Evolutionary conservation across 129 eudicot species (phyloP).

Genomic region (Deinandra increscens): DNA sequence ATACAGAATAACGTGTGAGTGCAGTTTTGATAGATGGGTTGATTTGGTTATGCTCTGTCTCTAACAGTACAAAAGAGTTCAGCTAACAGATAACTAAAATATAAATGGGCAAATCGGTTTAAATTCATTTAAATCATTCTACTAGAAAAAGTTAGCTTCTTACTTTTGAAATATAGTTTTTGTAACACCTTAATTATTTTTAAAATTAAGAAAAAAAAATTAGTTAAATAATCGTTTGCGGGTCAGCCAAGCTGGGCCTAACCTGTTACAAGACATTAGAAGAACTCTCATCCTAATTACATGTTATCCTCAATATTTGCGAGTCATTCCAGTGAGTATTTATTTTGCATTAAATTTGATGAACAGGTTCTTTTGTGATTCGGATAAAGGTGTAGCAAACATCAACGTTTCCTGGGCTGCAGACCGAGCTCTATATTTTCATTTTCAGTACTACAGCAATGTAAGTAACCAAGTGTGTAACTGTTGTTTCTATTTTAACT

Average conservation of each 20-base stretch:
- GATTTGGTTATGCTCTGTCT: neutral
- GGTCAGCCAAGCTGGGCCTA: neutral
- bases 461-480: conserved; percentile 34
- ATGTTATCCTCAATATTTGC: neutral
- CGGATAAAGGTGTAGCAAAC: conserved; percentile 56
- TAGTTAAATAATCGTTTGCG: too few relatives aligned
- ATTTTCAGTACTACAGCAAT: conserved; percentile 2
- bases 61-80: neutral
- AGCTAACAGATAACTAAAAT: neutral
- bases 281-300: conserved; percentile 8
- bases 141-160: neutral
- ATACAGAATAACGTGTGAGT: neutral
- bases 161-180: neutral
- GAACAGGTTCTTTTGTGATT: conserved; percentile 64
- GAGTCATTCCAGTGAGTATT: neutral
- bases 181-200: neutral
- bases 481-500: conserved; percentile 18
- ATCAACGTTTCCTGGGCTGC: conserved; percentile 8
- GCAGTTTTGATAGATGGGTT: neutral
- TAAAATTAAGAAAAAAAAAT: neutral
- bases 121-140: neutral
- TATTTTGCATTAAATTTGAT: conserved; percentile 10
- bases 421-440: neutral
- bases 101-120: neutral
- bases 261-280: neutral